Base-by-base conservation (phyloP, 2,329 filamentous ascomycete genomes). In the Colletotrichum gloeosporioides region DNA sequence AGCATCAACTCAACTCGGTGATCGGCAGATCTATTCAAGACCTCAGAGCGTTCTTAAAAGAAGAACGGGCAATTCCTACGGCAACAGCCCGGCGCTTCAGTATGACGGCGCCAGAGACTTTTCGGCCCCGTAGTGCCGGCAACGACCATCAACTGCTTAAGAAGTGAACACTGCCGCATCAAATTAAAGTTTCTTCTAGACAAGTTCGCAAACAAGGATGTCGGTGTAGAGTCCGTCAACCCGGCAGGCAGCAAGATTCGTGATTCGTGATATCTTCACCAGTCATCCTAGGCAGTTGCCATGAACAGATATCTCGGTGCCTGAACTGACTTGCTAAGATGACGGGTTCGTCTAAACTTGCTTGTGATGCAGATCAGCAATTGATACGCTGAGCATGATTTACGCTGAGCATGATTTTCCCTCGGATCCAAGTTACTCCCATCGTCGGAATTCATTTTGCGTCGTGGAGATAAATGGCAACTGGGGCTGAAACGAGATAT, bases 391-490 rank as follows among this genome's bases (percentile, higher is more conserved):
- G 1, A 8, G 4, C 18, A 4, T 8, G 2, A 6, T 6, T n/a
- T 10, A n/a, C 3, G 2, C 3, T 44, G 1, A 8, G 4, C 18
- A 4, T 8, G 2, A 6, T 6, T n/a, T 10, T 10, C 16, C 3
- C 16, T 6, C 2, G 4, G 39, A 6, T 10, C 2, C 8, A n/a
- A 10, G 8, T 3, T 44, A 2, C 39, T 44, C 8, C 8, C 18
- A 44, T 10, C 10, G 8, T 44, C 0, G 1, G 8, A 0, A 6
- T 18, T 18, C 16, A 44, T 18, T 3, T 44, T 0, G 2, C 8
- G 36, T 39, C 36, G 16, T 9, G 36, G 36, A 18, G 36, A 9
- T 6, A 10, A 44, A 8, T 4, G 1, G 39, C 39, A 10, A 10
- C 18, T 44, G 39, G 16, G 18, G 39, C 39, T 44, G 18, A 2